Evolutionary conservation across 768 basidiomycete species (phyloP).

Genomic region (Multifurca ochricompacta): DNA sequence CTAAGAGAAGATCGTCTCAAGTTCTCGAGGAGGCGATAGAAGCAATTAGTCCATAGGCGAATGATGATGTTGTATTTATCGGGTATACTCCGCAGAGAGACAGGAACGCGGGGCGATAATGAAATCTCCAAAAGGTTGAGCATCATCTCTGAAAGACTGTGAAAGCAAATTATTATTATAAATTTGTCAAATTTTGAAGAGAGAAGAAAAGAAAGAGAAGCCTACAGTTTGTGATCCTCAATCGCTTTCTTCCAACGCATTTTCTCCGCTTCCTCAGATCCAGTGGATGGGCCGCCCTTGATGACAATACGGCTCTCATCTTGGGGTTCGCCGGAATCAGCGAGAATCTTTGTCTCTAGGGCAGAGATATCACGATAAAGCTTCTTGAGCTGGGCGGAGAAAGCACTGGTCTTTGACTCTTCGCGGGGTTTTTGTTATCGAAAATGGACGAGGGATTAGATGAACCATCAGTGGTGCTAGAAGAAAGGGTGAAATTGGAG

Average conservation of each 20-base stretch:
- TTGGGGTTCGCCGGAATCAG: conserved; percentile 52
- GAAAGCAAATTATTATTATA: conserved; percentile 17
- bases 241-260: conserved; percentile 72
- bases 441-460: conserved; percentile 66
- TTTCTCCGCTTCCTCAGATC: conserved; percentile 56
- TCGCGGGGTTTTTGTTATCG: conserved; percentile 42
- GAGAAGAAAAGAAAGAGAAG: conserved; percentile 16
- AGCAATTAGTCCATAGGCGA: conserved; percentile 86
- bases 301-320: conserved; percentile 35
- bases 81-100: conserved; percentile 82
- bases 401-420: conserved; percentile 52
- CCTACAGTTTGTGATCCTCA: conserved; percentile 78
- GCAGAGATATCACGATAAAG: conserved; percentile 77
- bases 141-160: conserved; percentile 85
- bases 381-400: conserved; percentile 68
- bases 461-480: conserved; percentile 64
- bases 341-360: conserved; percentile 68
- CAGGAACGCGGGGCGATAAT: conserved; percentile 78
- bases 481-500: conserved; percentile 65
- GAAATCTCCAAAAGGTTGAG: conserved; percentile 84
- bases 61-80: conserved; percentile 94
- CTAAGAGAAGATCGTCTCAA: conserved; percentile 78
- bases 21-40: conserved; percentile 84
- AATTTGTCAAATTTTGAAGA: conserved; percentile 4
- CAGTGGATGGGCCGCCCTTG: conserved; percentile 22